These are phyloP conservation scores for Didymella keratinophila DNA, from an alignment of 2,329 filamentous ascomycete genomes.

Conservation along the genomic window DNA sequence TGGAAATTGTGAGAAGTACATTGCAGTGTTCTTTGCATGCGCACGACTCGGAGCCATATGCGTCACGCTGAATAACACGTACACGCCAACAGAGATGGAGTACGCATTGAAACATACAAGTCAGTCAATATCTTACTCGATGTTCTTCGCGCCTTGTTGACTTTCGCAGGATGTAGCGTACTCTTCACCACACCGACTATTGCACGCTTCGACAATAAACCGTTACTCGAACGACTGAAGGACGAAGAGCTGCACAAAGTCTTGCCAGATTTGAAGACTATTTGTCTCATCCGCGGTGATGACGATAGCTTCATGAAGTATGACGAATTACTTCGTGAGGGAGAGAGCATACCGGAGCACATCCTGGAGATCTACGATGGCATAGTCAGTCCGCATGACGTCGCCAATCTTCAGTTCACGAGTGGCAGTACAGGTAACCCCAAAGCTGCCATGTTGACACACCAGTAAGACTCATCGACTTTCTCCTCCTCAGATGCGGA, in stretches of 20 bases:
- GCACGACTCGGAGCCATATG: slow-evolving; percentile 61
- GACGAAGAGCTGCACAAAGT: slow-evolving; percentile 26
- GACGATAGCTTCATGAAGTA: slow-evolving; percentile 66
- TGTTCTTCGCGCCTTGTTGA: slow-evolving; percentile 2
- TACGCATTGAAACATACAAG: slow-evolving; percentile 75
- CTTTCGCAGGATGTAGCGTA: slow-evolving; percentile 67
- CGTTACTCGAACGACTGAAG: slow-evolving; percentile 58
- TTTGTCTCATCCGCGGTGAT: slow-evolving; percentile 44
- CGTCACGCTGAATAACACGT: slow-evolving; percentile 84
- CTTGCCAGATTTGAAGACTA: slow-evolving; percentile 42
- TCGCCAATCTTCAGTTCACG: slow-evolving; percentile 51
- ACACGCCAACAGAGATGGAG: slow-evolving; percentile 75
- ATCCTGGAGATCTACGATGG: slow-evolving; percentile 48
- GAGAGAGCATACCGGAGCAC: slow-evolving; percentile 41
- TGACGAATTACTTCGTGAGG: slow-evolving; percentile 59
- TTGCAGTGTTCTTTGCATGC: slow-evolving; percentile 75
- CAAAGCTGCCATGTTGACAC: slow-evolving; percentile 51
- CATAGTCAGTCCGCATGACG: slow-evolving; percentile 46
- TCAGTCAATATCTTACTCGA: slow-evolving; percentile 46
- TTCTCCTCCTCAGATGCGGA: background rate
- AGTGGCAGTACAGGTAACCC: slow-evolving; percentile 51
- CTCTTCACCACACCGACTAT: slow-evolving; percentile 77
- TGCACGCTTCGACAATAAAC: slow-evolving; percentile 69
- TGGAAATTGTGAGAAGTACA: slow-evolving; percentile 65
- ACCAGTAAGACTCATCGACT: slow-evolving; percentile 38